phyloP scores from a whole-genome alignment of 139 green algal genomes.

The Chlorella sp. region DNA sequence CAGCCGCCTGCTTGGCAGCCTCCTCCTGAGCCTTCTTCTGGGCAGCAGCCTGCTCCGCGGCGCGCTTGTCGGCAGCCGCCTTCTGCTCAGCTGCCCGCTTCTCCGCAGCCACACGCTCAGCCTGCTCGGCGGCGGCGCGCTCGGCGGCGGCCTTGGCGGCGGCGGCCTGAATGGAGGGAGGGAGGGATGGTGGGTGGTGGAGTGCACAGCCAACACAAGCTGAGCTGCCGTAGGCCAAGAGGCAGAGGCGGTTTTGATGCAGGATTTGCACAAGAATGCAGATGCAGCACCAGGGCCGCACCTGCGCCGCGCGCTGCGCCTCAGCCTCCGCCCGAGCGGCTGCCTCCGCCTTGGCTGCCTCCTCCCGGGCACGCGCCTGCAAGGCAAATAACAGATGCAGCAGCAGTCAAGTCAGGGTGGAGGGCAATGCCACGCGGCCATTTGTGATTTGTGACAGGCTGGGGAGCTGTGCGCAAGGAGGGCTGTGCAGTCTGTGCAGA shows the following conservation, averaged over 20 bases:
- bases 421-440: too few species aligned
- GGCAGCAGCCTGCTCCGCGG: background rate
- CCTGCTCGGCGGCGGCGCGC: constrained; percentile 4
- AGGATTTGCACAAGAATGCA: too few species aligned
- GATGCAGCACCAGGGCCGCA: background rate
- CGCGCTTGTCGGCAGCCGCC: background rate
- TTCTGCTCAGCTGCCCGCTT: background rate
- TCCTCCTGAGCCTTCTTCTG: background rate
- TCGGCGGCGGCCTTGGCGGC: background rate
- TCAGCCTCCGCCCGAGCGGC: background rate
- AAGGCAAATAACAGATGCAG: too few species aligned
- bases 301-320: background rate
- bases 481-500: too few species aligned
- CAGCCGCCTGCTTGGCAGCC: background rate
- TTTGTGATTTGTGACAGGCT: too few species aligned
- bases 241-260: too few species aligned
- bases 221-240: too few species aligned
- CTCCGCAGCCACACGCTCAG: background rate
- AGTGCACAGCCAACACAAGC: too few species aligned
- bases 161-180: background rate
- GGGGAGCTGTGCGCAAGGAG: too few species aligned
- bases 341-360: background rate
- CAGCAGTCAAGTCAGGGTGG: too few species aligned
- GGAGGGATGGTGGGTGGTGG: too few species aligned
- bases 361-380: background rate